phyloP scores from a whole-genome alignment of 1,284 basidiomycete genomes.

The Ganoderma lucidum region DNA sequence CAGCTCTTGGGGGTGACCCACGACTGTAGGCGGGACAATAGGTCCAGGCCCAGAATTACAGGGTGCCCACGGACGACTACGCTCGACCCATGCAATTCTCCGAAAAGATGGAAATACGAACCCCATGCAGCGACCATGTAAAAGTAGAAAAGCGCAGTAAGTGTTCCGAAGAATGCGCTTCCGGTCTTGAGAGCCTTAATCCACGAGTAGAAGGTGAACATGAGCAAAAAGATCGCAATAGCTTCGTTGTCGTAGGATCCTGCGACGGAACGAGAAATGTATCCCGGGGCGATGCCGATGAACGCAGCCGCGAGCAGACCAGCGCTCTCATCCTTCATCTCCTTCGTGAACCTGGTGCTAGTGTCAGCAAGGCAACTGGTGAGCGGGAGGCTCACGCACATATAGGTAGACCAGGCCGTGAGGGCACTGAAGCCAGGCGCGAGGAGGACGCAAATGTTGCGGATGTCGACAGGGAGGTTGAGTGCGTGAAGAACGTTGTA shows the following conservation, averaged over 20 bases:
- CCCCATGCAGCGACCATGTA: constrained; percentile 99
- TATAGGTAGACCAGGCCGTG: constrained; percentile 97
- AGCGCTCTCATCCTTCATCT: constrained; percentile 93
- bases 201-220: constrained; percentile 99
- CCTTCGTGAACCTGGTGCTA: constrained; percentile 82
- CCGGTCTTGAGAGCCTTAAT: constrained; percentile 97
- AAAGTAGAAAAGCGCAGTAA: constrained; percentile 97
- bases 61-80: not conserved
- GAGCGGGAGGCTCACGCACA: constrained; percentile 58
- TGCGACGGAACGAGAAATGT: constrained; percentile 98
- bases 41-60: not conserved
- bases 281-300: constrained; percentile 97
- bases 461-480: constrained; percentile 96
- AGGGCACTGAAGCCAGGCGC: constrained; percentile 97
- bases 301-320: constrained; percentile 98
- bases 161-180: constrained; percentile 90
- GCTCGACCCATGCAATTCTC: not conserved
- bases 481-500: constrained; percentile 90
- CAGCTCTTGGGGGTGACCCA: not conserved
- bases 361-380: not conserved
- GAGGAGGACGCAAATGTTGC: constrained; percentile 96
- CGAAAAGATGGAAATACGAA: constrained; percentile 45
- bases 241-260: constrained; percentile 99
- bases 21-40: not conserved
- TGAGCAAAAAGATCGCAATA: constrained; percentile 99